phyloP scores from a whole-genome alignment of 345 rosid species.

The Rhodamnia argentea region DNA sequence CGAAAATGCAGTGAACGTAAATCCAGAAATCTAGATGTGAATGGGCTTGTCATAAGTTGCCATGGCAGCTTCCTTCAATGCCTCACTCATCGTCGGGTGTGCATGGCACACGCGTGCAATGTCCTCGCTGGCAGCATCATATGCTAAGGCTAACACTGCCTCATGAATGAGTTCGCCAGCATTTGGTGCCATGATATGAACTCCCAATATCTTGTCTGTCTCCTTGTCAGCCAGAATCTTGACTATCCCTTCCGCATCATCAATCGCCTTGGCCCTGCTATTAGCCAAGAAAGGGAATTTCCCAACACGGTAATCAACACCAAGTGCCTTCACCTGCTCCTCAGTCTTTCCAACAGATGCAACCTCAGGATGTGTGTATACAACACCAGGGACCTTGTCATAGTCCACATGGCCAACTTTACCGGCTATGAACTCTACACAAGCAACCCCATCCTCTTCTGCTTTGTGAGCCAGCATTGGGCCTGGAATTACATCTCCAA shows the following conservation, averaged over 20 bases:
- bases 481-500: slow-evolving; percentile 98
- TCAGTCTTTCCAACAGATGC: slow-evolving; percentile 97
- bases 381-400: slow-evolving; percentile 96
- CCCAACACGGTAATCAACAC: slow-evolving; percentile 70
- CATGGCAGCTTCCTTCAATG: slow-evolving; percentile 99
- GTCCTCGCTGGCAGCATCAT: slow-evolving; percentile 90
- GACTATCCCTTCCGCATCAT: slow-evolving; percentile 79
- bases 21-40: slow-evolving; percentile 42
- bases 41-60: slow-evolving; percentile 99
- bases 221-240: slow-evolving; percentile 96
- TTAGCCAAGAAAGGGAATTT: slow-evolving; percentile 98
- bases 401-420: slow-evolving; percentile 96
- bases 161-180: slow-evolving; percentile 98
- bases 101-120: slow-evolving; percentile 98
- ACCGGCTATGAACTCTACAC: slow-evolving; percentile 95
- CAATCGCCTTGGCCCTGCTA: slow-evolving; percentile 98
- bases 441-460: slow-evolving; percentile 98
- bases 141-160: slow-evolving; percentile 79
- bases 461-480: slow-evolving; percentile 99
- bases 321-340: slow-evolving; percentile 87
- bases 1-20: slow-evolving; percentile 6
- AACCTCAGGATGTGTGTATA: slow-evolving; percentile 97
- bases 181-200: slow-evolving; percentile 90
- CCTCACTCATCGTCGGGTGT: slow-evolving; percentile 99
- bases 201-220: slow-evolving; percentile 89